Evolutionary conservation across 345 rosid species (phyloP), one percentile per base, ranked within the genome.

Genomic region (Hypericum androsaemum): DNA sequence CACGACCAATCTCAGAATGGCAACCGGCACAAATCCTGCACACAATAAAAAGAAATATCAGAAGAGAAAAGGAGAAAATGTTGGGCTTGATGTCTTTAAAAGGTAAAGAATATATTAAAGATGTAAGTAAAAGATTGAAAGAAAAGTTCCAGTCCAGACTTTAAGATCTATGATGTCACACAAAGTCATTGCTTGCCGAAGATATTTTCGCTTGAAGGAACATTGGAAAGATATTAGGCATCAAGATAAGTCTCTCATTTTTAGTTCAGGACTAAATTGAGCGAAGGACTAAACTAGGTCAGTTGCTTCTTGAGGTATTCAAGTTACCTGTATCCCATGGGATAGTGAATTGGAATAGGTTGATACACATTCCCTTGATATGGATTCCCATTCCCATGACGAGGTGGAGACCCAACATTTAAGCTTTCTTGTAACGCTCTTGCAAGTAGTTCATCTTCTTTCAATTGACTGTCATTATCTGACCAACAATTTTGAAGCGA

Each of bases 381-480:
- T 41, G 54, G 54, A 56, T 56, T 60, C 52, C 65, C 61, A 44
- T 10, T 6, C 37, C 14, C 41, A 53, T 61, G 49, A 37, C 41
- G 58, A 45, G 81, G 77, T 46, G 94, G 75, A 67, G 84, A 66
- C 61, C 77, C 86, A 45, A 77, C 64, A 16, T 54, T 75, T 74
- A 88, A 70, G 71, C 96, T 92, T 61, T 88, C 95, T 72, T 88
- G 90, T 61, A 83, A 6, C 16, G 96, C 98, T 74, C 81, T 77
- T 32, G 96, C 98, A 69, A 92, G 90, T 54, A 70, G 89, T 63
- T 88, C 98, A 71, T 92, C 96, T 66, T 88, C 98, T 62, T 80
- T 81, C 63, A 80, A 60, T 52, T 73, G 88, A 56, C 67, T 49
- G 39, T 70, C 75, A 42, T 70, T 64, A 60, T 79, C 95, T 86